Evolutionary conservation across 257 asterid genomes (phyloP).

Genomic region (Striga asiatica): DNA sequence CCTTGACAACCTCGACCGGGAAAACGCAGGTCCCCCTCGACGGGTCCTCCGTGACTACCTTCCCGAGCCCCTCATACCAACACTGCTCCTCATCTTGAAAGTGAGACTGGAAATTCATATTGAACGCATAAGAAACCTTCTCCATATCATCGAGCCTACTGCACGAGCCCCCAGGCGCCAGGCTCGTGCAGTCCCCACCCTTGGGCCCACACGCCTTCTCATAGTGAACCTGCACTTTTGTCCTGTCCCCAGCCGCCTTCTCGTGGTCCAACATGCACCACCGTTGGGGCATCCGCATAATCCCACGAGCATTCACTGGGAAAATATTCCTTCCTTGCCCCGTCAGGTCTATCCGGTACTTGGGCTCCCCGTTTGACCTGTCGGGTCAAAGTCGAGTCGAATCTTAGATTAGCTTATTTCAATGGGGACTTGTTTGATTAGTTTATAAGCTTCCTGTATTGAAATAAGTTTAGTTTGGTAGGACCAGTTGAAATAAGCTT

Average conservation of each 20-base stretch:
- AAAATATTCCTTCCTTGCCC: slow-evolving; percentile 22
- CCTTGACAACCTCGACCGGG: slow-evolving; percentile 31
- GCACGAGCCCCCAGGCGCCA: slow-evolving; percentile 20
- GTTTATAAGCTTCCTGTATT: slow-evolving; percentile 21
- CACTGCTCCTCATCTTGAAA: slow-evolving; percentile 18
- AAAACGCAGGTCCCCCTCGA: slow-evolving; percentile 21
- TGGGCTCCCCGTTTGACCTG: slow-evolving; percentile 28
- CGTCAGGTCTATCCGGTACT: slow-evolving; percentile 30
- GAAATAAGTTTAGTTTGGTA: no score
- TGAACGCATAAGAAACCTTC: slow-evolving; percentile 28
- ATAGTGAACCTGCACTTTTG: background rate
- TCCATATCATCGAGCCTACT: background rate
- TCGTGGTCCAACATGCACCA: slow-evolving; percentile 22
- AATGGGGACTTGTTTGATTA: background rate
- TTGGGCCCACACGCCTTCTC: background rate
- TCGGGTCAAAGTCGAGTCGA: background rate
- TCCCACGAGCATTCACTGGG: slow-evolving; percentile 21
- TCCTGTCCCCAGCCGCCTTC: background rate
- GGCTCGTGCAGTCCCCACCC: slow-evolving; percentile 28
- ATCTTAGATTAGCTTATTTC: no score
- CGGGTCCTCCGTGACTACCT: slow-evolving; percentile 13
- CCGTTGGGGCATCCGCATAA: slow-evolving; percentile 25
- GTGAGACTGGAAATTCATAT: slow-evolving; percentile 19
- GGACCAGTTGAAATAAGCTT: no score
- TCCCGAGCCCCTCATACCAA: slow-evolving; percentile 15